Conservation (phyloP, 2,329 filamentous ascomycete species). For the Triangularia verruculosa region DNA sequence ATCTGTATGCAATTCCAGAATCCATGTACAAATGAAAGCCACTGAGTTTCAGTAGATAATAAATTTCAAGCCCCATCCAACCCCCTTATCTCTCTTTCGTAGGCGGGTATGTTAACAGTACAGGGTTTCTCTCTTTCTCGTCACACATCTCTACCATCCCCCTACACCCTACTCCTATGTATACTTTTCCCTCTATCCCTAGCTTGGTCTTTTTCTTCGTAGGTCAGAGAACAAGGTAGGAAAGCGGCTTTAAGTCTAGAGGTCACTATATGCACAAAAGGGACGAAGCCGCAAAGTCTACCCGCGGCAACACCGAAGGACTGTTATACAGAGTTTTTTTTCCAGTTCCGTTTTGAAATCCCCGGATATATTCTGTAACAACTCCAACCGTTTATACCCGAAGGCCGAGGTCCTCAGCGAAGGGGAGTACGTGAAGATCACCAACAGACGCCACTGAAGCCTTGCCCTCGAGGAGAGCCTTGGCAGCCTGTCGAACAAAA, state of each 20-base stretch:
- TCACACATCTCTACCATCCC: background rate
- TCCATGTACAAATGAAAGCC: conserved; percentile 6
- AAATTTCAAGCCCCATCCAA: background rate
- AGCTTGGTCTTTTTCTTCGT: background rate
- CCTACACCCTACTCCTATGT: background rate
- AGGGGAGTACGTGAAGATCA: conserved; percentile 87
- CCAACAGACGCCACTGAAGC: conserved; percentile 86
- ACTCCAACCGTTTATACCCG: conserved; percentile 67
- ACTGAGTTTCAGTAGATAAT: conserved; percentile 1
- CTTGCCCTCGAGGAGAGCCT: conserved; percentile 82
- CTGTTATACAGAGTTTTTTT: conserved; percentile 42
- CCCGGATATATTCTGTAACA: conserved; percentile 13
- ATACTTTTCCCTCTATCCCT: background rate
- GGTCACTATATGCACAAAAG: conserved; percentile 46
- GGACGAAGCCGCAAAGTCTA: conserved; percentile 38
- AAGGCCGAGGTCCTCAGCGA: conserved; percentile 89
- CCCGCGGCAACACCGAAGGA: conserved; percentile 27
- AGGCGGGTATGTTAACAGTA: background rate
- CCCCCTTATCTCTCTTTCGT: background rate
- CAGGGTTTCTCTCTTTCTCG: conserved; percentile 1
- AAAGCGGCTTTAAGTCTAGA: conserved; percentile 36
- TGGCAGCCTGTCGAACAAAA: conserved; percentile 66
- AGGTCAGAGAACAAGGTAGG: conserved; percentile 13
- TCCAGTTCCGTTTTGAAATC: conserved; percentile 20
- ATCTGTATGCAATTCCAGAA: background rate